These are phyloP conservation scores for Cercophora newfieldiana DNA, from an alignment of 495 filamentous ascomycete genomes.

Conservation along the genomic window DNA sequence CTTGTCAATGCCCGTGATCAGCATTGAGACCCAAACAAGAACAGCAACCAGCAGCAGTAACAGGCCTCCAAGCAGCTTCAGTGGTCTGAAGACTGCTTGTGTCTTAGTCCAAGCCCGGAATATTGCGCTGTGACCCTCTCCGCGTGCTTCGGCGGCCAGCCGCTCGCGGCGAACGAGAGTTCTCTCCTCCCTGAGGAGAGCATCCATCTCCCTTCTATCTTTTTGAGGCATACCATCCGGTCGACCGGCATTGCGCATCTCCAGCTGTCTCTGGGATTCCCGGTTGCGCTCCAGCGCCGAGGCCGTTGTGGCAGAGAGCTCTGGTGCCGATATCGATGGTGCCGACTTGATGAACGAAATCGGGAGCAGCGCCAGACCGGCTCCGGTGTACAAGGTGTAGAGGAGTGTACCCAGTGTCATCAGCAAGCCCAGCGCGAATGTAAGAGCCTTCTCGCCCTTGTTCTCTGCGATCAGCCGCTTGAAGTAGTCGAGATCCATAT, in stretches of 20 bases:
- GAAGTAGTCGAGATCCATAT: conserved; percentile 85
- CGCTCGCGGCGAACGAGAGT: conserved; percentile 89
- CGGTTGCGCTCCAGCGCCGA: conserved; percentile 80
- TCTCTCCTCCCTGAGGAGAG: conserved; percentile 82
- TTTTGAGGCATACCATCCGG: conserved; percentile 73
- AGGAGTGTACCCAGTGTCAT: conserved; percentile 81
- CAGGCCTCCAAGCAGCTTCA: conserved; percentile 85
- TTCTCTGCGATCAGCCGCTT: conserved; percentile 79
- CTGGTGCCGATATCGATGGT: conserved; percentile 75
- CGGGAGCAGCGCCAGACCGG: conserved; percentile 85
- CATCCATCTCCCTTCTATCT: conserved; percentile 84
- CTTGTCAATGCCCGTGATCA: conserved; percentile 94
- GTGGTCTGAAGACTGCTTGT: conserved; percentile 72
- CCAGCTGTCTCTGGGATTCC: conserved; percentile 87
- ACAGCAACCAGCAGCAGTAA: conserved; percentile 69
- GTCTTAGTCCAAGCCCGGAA: conserved; percentile 73
- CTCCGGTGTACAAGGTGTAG: conserved; percentile 84
- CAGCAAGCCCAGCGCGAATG: conserved; percentile 82
- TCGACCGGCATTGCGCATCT: conserved; percentile 79
- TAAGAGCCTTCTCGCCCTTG: conserved; percentile 87
- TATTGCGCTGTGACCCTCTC: conserved; percentile 68
- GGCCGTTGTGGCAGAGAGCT: conserved; percentile 70
- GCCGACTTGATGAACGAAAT: conserved; percentile 88
- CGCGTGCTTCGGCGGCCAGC: conserved; percentile 75
- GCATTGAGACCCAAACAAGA: conserved; percentile 84